Evolutionary conservation across 2,329 filamentous ascomycete species (phyloP).

Genomic region (Botrytis squamosa): DNA sequence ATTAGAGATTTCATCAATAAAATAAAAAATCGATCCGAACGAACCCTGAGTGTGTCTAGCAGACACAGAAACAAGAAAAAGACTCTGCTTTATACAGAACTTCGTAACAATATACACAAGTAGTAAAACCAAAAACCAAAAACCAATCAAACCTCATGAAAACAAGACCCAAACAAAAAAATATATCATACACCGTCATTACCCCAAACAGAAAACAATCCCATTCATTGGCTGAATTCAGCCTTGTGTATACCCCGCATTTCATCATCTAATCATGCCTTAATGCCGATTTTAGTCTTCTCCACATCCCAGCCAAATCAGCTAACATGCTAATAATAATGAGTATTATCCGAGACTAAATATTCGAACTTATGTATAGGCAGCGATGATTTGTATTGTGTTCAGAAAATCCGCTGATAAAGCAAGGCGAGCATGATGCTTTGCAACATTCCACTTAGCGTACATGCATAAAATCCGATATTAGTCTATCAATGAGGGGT

Average conservation of each 20-base stretch:
- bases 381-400: background rate
- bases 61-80: no score
- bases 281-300: constrained; percentile 1
- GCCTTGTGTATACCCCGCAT: background rate
- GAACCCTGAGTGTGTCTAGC: no score
- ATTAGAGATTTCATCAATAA: no score
- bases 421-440: background rate
- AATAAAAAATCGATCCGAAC: no score
- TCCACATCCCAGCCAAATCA: background rate
- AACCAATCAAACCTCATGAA: background rate
- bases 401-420: background rate
- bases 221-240: background rate
- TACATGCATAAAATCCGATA: constrained; percentile 5
- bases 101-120: no score
- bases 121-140: no score
- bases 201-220: background rate
- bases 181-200: background rate
- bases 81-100: no score
- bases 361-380: background rate
- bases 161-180: background rate
- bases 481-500: background rate
- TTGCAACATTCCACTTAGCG: background rate
- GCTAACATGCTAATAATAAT: background rate
- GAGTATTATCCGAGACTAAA: background rate
- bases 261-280: constrained; percentile 2